Evolutionary conservation across 2,329 filamentous ascomycete genomes (phyloP).

Genomic region (Pseudogymnoascus sp.): DNA sequence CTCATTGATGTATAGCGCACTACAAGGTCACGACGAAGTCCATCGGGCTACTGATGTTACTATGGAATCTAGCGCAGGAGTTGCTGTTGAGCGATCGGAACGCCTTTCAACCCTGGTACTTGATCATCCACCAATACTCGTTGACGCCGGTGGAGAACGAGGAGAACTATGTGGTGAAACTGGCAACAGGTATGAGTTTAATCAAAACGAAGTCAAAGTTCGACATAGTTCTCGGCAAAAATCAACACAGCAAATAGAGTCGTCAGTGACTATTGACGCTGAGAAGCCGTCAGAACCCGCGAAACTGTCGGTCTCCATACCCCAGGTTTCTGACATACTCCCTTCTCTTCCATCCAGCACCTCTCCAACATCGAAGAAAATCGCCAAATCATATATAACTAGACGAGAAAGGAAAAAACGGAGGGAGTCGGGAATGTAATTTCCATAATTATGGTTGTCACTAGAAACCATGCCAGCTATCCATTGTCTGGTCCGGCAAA

Average conservation of each 20-base stretch:
- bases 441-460: neutral
- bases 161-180: neutral
- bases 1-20: neutral
- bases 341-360: conserved; percentile 2
- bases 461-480: neutral
- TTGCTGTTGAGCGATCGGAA: neutral
- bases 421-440: neutral
- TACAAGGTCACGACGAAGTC: neutral
- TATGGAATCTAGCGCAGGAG: neutral
- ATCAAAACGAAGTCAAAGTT: neutral
- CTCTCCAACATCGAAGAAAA: neutral
- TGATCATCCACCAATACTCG: neutral
- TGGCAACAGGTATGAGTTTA: neutral
- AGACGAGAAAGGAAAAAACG: neutral
- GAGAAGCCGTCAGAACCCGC: neutral
- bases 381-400: neutral
- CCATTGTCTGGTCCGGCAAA: neutral
- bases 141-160: neutral
- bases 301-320: neutral
- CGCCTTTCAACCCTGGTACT: neutral
- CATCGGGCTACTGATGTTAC: neutral
- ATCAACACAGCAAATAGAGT: neutral
- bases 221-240: neutral
- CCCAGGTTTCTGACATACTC: neutral
- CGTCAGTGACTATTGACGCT: neutral